phyloP scores from a whole-genome alignment of 495 filamentous ascomycete species.

The Penicillium fimorum region DNA sequence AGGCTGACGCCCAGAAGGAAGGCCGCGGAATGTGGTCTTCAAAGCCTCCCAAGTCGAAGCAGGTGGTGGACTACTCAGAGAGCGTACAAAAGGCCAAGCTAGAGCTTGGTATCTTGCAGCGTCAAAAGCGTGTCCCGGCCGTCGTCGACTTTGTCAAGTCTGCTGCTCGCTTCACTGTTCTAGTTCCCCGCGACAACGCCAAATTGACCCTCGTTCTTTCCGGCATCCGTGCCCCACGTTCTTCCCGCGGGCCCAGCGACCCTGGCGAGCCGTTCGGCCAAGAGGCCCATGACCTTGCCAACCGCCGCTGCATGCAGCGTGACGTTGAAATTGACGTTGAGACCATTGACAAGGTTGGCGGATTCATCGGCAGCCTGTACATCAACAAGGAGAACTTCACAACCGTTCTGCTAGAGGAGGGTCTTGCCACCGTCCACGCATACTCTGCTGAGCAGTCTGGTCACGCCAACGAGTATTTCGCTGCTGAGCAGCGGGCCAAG shows the following conservation, averaged over 20 bases:
- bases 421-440: constrained; percentile 82
- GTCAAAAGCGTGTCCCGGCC: constrained; percentile 89
- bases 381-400: constrained; percentile 96
- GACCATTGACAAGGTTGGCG: constrained; percentile 92
- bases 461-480: constrained; percentile 79
- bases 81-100: constrained; percentile 92
- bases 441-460: constrained; percentile 97
- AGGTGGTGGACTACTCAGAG: constrained; percentile 87
- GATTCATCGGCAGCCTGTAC: constrained; percentile 94
- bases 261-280: constrained; percentile 90
- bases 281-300: constrained; percentile 89
- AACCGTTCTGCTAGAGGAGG: constrained; percentile 90
- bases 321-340: constrained; percentile 97
- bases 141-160: constrained; percentile 97
- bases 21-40: constrained; percentile 92
- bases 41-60: constrained; percentile 76
- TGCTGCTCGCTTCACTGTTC: constrained; percentile 87
- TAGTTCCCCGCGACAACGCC: constrained; percentile 88
- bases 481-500: constrained; percentile 86
- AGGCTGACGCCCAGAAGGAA: constrained; percentile 79
- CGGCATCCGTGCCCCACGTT: constrained; percentile 88
- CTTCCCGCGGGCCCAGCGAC: constrained; percentile 76
- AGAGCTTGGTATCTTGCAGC: constrained; percentile 77
- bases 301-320: constrained; percentile 83
- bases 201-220: constrained; percentile 95